Evolutionary conservation across 345 rosid species (phyloP), one percentile per base, ranked within the genome.

Genomic region (Eucalyptus cloeziana): DNA sequence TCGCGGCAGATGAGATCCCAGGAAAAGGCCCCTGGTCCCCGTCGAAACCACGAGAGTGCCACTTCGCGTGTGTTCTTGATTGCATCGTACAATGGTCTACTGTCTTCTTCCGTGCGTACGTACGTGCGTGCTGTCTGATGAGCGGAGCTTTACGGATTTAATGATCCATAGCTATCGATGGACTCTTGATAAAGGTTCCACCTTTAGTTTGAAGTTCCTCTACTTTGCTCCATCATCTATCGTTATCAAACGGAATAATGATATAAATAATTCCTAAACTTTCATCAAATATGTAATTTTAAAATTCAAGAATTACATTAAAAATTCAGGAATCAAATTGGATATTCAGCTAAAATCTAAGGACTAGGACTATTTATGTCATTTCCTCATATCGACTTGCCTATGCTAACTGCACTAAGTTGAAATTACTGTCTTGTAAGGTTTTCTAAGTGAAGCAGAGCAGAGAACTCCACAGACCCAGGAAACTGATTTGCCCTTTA

Each of bases 111-210:
- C 30, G 15, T 22, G 80, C 44, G 37, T 69, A 69, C 4, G 80
- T 69, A 17, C 80, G 80, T 37, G 83, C 14, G 12, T 76, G 21
- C 81, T 19, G 47, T 37, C 47, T 3, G 27, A 47, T 21, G 14
- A 76, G 3, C 15, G 43, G 27, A 2, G 83, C 62, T 44, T 44
- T 3, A 37, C 47, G 3, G 83, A 37, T 19, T 10, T 2, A 19
- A 37, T 21, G 22, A 71, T 37, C 10, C 10, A 6, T 40, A 0
- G 45, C 22, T 1, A 71, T 5, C 2, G 4, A 21, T 37, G 27
- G 24, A 69, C 3, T 69, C 33, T n/a, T 31, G 5, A 31, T 1
- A 67, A 67, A 24, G 62, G 19, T 67, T 31, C 33, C 45, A 33
- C 44, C 24, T 71, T 19, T 71, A 6, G 7, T 71, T 17, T 19